Base-by-base conservation (phyloP, 2,329 filamentous ascomycete genomes). In the Teratosphaeria epicoccoides region DNA sequence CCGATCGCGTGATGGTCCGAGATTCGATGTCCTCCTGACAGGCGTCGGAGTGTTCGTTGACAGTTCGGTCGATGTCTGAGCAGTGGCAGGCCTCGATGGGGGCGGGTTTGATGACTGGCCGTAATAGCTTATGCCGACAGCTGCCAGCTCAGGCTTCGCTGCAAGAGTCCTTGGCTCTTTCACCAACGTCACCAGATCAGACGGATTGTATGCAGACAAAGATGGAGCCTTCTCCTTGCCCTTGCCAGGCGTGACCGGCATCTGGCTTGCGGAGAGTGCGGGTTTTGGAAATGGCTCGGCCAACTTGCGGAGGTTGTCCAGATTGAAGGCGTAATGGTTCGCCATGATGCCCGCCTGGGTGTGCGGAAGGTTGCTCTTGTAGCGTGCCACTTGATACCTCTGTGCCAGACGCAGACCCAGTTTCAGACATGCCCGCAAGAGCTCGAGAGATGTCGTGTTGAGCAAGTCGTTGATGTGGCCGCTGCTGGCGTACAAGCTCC, bases 401-500 rank as follows among this genome's bases (percentile, higher is more conserved):
- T 96, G 88, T 11, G 93, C 91, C 55, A 98, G 76, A 66, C 91
- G 87, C 40, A 91, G 83, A 25, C 84, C 84, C 54, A 98, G 81
- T 57, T 87, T 83, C 43, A 98, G 78, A 7, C 88, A 85, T 25
- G 80, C 79, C 63, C 86, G 82, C 50, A 98, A 76, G 47, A 98
- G 77, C 24, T 83, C 80, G 52, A 91, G 76, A 23, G 86, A 90
- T 2, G 88, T 91, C 44, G 87, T 91, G 69, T 96, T 88, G 53
- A 98, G 79, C 40, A 98, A 78, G 65, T 90, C 84, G 66, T 91
- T 93, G 55, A 98, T 74, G 62, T 94, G 87, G 59, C 84, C 78
- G 67, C 91, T 97, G 74, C 93, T 98, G 55, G 85, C 88, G 68
- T 97, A 98, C 62, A 98, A 83, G 72, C 90, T 96, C 60, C 94